phyloP scores from a whole-genome alignment of 805 yeast genomes.

The Ogataea wickerhamii region DNA sequence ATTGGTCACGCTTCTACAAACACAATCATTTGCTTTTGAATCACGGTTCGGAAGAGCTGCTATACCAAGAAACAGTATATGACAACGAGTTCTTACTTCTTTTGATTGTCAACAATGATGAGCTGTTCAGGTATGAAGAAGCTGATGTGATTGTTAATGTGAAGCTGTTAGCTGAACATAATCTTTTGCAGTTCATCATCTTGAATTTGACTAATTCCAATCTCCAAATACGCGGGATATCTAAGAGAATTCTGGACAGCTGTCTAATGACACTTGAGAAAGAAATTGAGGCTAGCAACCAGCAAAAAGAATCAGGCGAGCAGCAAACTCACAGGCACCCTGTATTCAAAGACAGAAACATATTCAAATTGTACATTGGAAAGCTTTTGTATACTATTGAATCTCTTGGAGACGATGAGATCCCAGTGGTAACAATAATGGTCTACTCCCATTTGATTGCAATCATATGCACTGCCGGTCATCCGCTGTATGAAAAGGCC shows the following conservation, averaged over 20 bases:
- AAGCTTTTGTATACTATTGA: constrained; percentile 40
- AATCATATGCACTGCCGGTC: constrained; percentile 65
- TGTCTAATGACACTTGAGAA: constrained; percentile 40
- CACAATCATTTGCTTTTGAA: constrained; percentile 14
- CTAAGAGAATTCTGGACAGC: constrained; percentile 43
- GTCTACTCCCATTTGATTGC: constrained; percentile 54
- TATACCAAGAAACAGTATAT: constrained; percentile 39
- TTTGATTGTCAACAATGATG: constrained; percentile 60
- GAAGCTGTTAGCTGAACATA: constrained; percentile 53
- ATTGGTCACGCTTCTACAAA: constrained; percentile 30
- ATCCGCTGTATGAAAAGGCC: constrained; percentile 67
- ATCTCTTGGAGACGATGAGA: constrained; percentile 14
- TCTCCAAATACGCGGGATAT: constrained; percentile 31
- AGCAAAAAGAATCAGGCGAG: constrained; percentile 15
- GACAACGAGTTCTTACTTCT: constrained; percentile 71
- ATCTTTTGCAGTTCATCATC: constrained; percentile 49
- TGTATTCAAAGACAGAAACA: constrained; percentile 50
- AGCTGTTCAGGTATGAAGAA: constrained; percentile 41
- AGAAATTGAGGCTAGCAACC: constrained; percentile 28
- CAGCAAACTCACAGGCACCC: neutral
- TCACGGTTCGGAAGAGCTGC: constrained; percentile 16
- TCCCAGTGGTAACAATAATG: constrained; percentile 51
- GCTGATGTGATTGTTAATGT: constrained; percentile 41
- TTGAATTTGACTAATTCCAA: constrained; percentile 41
- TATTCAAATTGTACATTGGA: constrained; percentile 52